phyloP scores from a whole-genome alignment of 83 land plant genomes.

The Picea abies region DNA sequence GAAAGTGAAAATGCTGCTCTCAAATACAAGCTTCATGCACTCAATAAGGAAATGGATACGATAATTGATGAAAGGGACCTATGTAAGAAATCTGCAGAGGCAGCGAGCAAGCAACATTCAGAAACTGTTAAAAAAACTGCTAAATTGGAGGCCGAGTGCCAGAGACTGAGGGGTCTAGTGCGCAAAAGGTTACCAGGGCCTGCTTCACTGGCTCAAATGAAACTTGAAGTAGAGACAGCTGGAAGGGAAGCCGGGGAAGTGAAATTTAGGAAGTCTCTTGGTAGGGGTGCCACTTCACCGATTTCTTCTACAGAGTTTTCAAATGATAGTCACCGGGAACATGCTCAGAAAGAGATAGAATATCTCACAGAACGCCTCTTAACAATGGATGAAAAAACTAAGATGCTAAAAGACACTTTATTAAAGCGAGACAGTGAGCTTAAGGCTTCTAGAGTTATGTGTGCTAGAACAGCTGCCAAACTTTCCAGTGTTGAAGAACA shows the following conservation, averaged over 20 bases:
- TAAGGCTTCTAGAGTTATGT: conserved; percentile 28
- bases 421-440: conserved; percentile 47
- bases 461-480: conserved; percentile 41
- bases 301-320: conserved; percentile 40
- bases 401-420: conserved; percentile 43
- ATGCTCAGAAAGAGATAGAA: conserved; percentile 23
- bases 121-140: conserved; percentile 68
- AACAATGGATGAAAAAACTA: conserved; percentile 59
- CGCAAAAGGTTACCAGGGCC: conserved; percentile 37
- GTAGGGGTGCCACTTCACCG: conserved; percentile 21
- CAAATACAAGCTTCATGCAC: conserved; percentile 44
- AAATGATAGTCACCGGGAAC: conserved; percentile 46
- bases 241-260: conserved; percentile 22
- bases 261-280: conserved; percentile 6
- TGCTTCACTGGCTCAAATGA: conserved; percentile 41
- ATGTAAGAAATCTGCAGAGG: conserved; percentile 60
- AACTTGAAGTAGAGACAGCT: conserved; percentile 24
- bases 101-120: conserved; percentile 69
- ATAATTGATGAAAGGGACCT: conserved; percentile 58
- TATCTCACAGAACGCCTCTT: conserved; percentile 23
- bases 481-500: conserved; percentile 34
- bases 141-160: conserved; percentile 76
- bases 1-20: conserved; percentile 56
- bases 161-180: conserved; percentile 36
- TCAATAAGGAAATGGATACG: conserved; percentile 48